A percentile compares a stretch with the other conserved stretches of the same genome.
These are phyloP conservation scores for Raffaelea ambrosiae DNA, from an alignment of 2,329 filamentous ascomycete genomes.

Conservation along the genomic window DNA sequence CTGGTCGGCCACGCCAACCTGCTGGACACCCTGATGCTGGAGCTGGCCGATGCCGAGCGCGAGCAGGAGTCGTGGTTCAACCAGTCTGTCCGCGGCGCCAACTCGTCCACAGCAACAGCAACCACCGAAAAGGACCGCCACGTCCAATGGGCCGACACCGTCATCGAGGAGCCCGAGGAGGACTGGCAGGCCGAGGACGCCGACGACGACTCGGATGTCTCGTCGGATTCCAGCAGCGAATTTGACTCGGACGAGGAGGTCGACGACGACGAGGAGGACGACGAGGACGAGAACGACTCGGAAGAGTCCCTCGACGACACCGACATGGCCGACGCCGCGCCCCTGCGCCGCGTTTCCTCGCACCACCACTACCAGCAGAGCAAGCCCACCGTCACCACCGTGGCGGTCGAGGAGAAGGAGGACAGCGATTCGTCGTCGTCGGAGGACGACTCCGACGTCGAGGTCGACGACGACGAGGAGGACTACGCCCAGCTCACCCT, in stretches of 20 bases:
- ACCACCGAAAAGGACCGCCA: constrained; percentile 41
- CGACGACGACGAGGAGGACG: constrained; percentile 41
- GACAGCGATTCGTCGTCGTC: constrained; percentile 14
- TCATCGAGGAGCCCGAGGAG: constrained; percentile 65
- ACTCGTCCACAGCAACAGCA: constrained; percentile 21
- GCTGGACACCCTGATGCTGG: constrained; percentile 87
- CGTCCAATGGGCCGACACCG: constrained; percentile 79
- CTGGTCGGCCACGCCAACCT: constrained; percentile 98
- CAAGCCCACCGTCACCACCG: constrained; percentile 19
- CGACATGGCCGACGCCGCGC: constrained; percentile 42
- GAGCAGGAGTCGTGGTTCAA: constrained; percentile 99
- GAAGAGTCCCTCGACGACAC: constrained; percentile 45
- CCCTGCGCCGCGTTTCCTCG: constrained; percentile 38
- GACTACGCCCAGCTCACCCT: constrained; percentile 58
- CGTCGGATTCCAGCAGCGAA: constrained; percentile 37
- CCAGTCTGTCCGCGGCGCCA: constrained; percentile 70
- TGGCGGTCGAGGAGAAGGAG: constrained; percentile 12
- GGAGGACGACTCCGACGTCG: constrained; percentile 37
- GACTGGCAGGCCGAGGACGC: constrained; percentile 62
- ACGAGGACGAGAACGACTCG: constrained; percentile 35
- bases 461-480: constrained; percentile 52
- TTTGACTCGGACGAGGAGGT: constrained; percentile 39
- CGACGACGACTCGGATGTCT: constrained; percentile 49
- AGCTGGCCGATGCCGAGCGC: constrained; percentile 82
- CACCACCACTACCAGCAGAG: constrained; percentile 12